phyloP scores from a whole-genome alignment of 2,329 filamentous ascomycete species.

The Colletotrichum zoysiae region DNA sequence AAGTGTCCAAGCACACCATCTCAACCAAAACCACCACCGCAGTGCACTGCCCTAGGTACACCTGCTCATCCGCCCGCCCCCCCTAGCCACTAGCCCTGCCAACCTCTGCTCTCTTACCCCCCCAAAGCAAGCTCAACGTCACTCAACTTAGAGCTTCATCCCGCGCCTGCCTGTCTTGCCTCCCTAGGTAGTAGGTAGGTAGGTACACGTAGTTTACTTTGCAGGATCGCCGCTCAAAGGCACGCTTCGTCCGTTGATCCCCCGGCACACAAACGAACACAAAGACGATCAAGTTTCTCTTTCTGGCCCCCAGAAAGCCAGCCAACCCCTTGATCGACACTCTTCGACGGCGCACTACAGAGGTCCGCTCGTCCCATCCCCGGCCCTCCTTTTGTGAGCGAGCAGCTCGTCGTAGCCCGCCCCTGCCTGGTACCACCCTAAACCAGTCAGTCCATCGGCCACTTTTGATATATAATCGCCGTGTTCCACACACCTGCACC shows the following conservation, averaged over 20 bases:
- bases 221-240: constrained; percentile 30
- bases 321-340: constrained; percentile 42
- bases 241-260: constrained; percentile 34
- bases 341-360: constrained; percentile 31
- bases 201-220: constrained; percentile 11
- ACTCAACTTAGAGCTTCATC: constrained; percentile 39
- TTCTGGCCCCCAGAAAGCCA: constrained; percentile 31
- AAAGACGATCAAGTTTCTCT: constrained; percentile 31
- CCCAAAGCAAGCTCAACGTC: constrained; percentile 32
- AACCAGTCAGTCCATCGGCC: constrained; percentile 42
- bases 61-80: constrained; percentile 10
- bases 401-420: constrained; percentile 30
- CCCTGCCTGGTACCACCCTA: constrained; percentile 37
- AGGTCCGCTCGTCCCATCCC: constrained; percentile 40
- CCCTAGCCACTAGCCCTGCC: too few species aligned
- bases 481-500: constrained; percentile 27
- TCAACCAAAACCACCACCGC: constrained; percentile 30
- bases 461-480: constrained; percentile 37
- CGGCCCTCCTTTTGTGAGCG: constrained; percentile 35
- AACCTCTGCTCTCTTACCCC: neutral
- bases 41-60: constrained; percentile 15
- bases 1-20: constrained; percentile 26
- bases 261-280: constrained; percentile 35
- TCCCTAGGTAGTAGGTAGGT: too few species aligned
- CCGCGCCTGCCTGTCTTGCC: constrained; percentile 17